These are phyloP conservation scores for Suillus occidentalis DNA, from an alignment of 768 basidiomycete genomes.

Conservation along the genomic window DNA sequence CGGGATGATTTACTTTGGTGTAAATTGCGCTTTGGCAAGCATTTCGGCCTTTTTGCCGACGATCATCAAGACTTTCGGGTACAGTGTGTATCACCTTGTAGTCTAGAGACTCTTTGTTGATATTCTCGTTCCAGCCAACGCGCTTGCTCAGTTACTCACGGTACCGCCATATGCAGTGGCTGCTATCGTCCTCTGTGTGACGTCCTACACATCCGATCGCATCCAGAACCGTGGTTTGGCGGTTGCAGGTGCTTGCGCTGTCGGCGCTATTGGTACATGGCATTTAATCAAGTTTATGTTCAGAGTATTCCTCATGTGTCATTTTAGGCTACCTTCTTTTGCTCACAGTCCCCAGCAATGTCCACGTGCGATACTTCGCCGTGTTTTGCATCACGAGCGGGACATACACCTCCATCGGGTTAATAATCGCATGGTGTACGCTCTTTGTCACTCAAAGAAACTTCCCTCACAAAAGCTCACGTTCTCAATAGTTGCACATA, in stretches of 20 bases:
- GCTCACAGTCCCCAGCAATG: conserved; percentile 50
- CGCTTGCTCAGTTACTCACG: conserved; percentile 69
- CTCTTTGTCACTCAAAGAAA: conserved; percentile 10
- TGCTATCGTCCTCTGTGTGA: conserved; percentile 56
- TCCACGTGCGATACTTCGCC: conserved; percentile 72
- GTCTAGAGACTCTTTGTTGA: neutral
- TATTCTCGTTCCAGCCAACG: conserved; percentile 45
- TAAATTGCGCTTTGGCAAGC: conserved; percentile 76
- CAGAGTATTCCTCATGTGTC: conserved; percentile 44
- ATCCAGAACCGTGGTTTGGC: conserved; percentile 57
- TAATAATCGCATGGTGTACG: conserved; percentile 79
- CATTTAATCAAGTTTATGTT: conserved; percentile 36
- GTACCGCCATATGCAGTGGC: conserved; percentile 81
- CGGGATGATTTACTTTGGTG: conserved; percentile 76
- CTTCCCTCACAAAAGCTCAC: neutral
- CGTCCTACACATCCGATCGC: conserved; percentile 65
- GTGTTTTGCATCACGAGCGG: conserved; percentile 76
- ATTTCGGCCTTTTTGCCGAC: conserved; percentile 84
- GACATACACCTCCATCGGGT: conserved; percentile 74
- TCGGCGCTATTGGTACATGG: conserved; percentile 28
- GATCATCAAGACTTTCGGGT: conserved; percentile 73
- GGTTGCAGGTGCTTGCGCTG: conserved; percentile 28
- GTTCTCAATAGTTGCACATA: conserved; percentile 54
- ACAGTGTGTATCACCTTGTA: conserved; percentile 44
- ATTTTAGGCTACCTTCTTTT: conserved; percentile 60